Percentiles rank a stretch among this genome's conserved stretches.
phyloP scores from a whole-genome alignment of 2,329 filamentous ascomycete genomes.

The Malbranchea zuffiana region DNA sequence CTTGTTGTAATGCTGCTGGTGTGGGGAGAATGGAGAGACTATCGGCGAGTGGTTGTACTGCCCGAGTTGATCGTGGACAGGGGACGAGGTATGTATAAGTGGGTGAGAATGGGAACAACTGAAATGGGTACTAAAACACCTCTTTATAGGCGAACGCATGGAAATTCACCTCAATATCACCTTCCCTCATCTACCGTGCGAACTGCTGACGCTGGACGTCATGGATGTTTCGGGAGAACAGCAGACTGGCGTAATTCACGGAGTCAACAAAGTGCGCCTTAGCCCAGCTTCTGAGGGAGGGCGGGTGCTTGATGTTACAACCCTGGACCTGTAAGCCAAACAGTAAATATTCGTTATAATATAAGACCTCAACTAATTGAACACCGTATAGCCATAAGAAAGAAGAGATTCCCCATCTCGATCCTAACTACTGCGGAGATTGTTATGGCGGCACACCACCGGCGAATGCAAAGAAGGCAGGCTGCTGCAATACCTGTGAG shows the following conservation, averaged over 20 bases:
- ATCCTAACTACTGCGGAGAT: constrained; percentile 81
- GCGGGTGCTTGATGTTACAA: constrained; percentile 58
- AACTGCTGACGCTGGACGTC: constrained; percentile 89
- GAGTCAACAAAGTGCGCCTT: constrained; percentile 82
- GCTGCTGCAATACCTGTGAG: constrained; percentile 94
- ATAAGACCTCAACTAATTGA: constrained; percentile 2
- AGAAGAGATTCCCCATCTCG: constrained; percentile 67
- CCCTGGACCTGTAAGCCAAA: constrained; percentile 52
- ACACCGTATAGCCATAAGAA: constrained; percentile 46
- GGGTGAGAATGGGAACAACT: too few species aligned
- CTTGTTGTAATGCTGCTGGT: constrained; percentile 78
- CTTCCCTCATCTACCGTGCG: constrained; percentile 87
- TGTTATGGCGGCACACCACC: constrained; percentile 82
- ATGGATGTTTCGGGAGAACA: constrained; percentile 99
- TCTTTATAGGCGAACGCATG: constrained; percentile 74
- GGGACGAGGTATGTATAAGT: constrained; percentile 68
- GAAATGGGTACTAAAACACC: too few species aligned
- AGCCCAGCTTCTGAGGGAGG: constrained; percentile 62
- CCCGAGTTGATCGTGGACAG: constrained; percentile 95
- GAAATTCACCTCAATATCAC: constrained; percentile 97
- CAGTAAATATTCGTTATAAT: neutral
- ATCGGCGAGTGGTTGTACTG: constrained; percentile 71
- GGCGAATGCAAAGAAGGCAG: constrained; percentile 58
- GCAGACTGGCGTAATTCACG: constrained; percentile 86
- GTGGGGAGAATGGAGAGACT: constrained; percentile 94